phyloP scores from a whole-genome alignment of 2,329 filamentous ascomycete species.

The Talaromyces piceae region DNA sequence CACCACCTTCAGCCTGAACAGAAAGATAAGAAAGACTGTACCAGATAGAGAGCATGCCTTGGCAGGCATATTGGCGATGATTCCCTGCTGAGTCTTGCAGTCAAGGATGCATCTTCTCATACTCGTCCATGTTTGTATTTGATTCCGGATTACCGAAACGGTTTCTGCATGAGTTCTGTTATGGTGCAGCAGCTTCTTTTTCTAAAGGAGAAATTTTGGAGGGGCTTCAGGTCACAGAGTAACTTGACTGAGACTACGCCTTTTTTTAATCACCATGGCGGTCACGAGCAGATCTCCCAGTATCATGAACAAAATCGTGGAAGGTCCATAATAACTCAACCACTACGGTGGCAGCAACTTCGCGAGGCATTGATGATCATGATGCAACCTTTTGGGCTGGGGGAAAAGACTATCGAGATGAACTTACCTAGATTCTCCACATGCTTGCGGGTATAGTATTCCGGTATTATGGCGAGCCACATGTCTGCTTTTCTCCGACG shows the following conservation, averaged over 20 bases:
- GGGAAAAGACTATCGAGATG: constrained; percentile 97
- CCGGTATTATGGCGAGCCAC: constrained; percentile 82
- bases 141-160: not conserved
- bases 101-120: not conserved
- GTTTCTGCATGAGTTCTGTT: not conserved
- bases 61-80: not conserved
- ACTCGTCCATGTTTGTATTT: not conserved
- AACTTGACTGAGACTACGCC: no score
- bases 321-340: constrained; percentile 80
- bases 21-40: no score
- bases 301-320: constrained; percentile 94
- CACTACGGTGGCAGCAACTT: constrained; percentile 83
- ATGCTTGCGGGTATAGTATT: constrained; percentile 92
- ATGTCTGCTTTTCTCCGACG: constrained; percentile 81
- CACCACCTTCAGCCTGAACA: no score
- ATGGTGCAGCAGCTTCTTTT: not conserved
- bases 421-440: constrained; percentile 82
- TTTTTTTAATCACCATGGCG: constrained; percentile 96
- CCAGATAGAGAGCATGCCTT: not conserved
- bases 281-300: constrained; percentile 91
- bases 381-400: constrained; percentile 89
- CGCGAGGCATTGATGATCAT: constrained; percentile 79
- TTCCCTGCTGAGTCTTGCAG: not conserved
- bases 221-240: not conserved
- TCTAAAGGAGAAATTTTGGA: no score